Evolutionary conservation across 192 early-diverging fungal species (phyloP).

Genomic region (Coemansia brasiliensis): DNA sequence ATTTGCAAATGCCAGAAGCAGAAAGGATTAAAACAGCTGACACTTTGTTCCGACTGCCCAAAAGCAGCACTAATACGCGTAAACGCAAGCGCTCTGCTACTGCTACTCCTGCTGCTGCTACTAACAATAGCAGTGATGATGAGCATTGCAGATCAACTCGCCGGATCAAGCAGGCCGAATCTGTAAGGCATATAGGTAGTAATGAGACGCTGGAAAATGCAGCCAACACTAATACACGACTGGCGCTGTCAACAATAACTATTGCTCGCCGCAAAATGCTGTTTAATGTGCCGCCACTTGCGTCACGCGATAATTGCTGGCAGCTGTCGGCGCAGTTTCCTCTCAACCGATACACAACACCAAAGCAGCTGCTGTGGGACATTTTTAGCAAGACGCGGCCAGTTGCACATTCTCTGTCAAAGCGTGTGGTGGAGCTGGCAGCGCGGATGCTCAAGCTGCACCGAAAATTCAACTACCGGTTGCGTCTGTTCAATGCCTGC

Average conservation of each 20-base stretch:
- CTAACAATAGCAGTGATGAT: neutral
- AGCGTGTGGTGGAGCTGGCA: conserved; percentile 26
- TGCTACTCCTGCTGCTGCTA: neutral
- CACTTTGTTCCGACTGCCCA: neutral
- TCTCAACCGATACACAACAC: conserved; percentile 13
- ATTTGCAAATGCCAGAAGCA: conserved; percentile 5
- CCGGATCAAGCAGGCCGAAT: neutral
- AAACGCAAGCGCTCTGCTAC: conserved; percentile 20
- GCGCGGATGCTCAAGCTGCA: conserved; percentile 50
- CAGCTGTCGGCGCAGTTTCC: conserved; percentile 21
- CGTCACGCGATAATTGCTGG: conserved; percentile 19
- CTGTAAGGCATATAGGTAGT: neutral
- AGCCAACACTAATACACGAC: neutral
- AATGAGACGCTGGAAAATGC: neutral
- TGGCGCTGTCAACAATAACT: conserved; percentile 6
- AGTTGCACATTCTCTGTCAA: conserved; percentile 12
- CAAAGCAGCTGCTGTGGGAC: conserved; percentile 8
- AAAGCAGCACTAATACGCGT: neutral
- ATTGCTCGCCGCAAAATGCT: conserved; percentile 26
- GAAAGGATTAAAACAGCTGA: conserved; percentile 9
- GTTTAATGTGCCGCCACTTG: conserved; percentile 19
- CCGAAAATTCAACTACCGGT: conserved; percentile 40
- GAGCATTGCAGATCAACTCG: neutral
- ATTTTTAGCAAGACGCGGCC: conserved; percentile 17
- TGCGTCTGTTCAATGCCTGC: conserved; percentile 51